These are phyloP conservation scores for Malus hybrid DNA, from an alignment of 331 rosid species.

Conservation along the genomic window DNA sequence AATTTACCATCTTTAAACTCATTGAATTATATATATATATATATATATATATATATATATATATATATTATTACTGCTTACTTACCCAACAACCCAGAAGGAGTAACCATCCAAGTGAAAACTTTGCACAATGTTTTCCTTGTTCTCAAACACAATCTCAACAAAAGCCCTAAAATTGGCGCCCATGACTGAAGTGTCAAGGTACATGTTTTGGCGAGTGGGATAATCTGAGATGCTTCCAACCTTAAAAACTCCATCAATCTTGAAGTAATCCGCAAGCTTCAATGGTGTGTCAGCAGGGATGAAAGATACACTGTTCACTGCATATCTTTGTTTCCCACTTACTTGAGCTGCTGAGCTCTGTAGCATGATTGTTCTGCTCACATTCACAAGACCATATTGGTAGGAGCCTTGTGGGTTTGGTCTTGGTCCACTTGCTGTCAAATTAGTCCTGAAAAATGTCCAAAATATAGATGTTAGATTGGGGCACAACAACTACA, in stretches of 20 bases:
- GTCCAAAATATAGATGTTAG: not conserved
- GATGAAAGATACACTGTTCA: conserved; percentile 61
- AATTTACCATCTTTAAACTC: not conserved
- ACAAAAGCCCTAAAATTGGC: conserved; percentile 72
- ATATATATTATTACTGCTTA: not conserved
- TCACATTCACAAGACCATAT: conserved; percentile 58
- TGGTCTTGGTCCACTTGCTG: conserved; percentile 98
- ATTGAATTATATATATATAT: not conserved
- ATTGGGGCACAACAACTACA: not conserved
- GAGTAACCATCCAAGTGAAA: conserved; percentile 78
- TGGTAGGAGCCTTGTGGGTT: conserved; percentile 96
- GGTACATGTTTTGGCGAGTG: conserved; percentile 37
- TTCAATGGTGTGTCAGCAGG: conserved; percentile 76
- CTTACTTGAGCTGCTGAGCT: conserved; percentile 65
- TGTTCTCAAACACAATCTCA: conserved; percentile 75
- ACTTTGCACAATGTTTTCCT: conserved; percentile 59
- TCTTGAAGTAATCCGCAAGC: conserved; percentile 78
- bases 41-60: no score
- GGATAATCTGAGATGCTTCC: conserved; percentile 75
- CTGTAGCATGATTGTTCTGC: conserved; percentile 48
- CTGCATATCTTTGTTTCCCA: conserved; percentile 71
- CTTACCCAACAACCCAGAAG: conserved; percentile 94
- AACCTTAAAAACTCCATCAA: conserved; percentile 51
- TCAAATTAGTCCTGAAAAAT: conserved; percentile 54
- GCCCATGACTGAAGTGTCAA: conserved; percentile 76